Evolutionary conservation across 2,329 filamentous ascomycete species (phyloP).

Genomic region (Pezicula radicicola): DNA sequence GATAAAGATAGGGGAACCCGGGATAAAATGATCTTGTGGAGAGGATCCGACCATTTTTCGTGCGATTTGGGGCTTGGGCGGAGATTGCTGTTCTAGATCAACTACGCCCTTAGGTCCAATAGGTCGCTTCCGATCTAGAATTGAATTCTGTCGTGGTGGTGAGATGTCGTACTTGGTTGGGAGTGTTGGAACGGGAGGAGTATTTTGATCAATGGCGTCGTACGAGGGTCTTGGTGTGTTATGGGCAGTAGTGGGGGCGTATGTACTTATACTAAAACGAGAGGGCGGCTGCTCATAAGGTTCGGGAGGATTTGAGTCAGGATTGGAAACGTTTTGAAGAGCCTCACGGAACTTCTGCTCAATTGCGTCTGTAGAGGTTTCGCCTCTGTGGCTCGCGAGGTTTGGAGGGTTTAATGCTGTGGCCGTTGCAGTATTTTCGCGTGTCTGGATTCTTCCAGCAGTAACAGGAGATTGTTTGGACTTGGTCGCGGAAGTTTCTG

Average conservation of each 20-base stretch:
- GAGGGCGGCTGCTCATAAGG: slow-evolving; percentile 27
- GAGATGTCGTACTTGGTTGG: slow-evolving; percentile 9
- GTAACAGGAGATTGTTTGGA: not conserved
- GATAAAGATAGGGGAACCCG: slow-evolving; percentile 24
- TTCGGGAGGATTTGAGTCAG: slow-evolving; percentile 10
- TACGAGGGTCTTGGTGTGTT: slow-evolving; percentile 23
- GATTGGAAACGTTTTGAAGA: slow-evolving; percentile 15
- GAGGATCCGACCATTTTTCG: slow-evolving; percentile 21
- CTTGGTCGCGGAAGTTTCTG: not conserved
- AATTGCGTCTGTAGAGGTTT: slow-evolving; percentile 17
- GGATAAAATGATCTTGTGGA: slow-evolving; percentile 1
- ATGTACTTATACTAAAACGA: slow-evolving; percentile 29
- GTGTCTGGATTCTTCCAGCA: not conserved
- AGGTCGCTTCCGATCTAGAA: slow-evolving; percentile 26
- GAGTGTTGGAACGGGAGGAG: slow-evolving; percentile 1
- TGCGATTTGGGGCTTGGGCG: slow-evolving; percentile 9
- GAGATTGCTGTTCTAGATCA: slow-evolving; percentile 1
- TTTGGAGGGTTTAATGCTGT: not conserved
- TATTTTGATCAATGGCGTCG: slow-evolving; percentile 17
- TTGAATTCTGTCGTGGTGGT: slow-evolving; percentile 13
- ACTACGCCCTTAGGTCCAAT: slow-evolving; percentile 7
- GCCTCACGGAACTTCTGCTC: slow-evolving; percentile 24
- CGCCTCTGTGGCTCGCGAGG: slow-evolving; percentile 2
- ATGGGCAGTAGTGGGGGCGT: slow-evolving; percentile 24
- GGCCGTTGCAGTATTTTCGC: not conserved